Evolutionary conservation across 2,329 filamentous ascomycete genomes (phyloP).

Genomic region (Curvularia spicifera): DNA sequence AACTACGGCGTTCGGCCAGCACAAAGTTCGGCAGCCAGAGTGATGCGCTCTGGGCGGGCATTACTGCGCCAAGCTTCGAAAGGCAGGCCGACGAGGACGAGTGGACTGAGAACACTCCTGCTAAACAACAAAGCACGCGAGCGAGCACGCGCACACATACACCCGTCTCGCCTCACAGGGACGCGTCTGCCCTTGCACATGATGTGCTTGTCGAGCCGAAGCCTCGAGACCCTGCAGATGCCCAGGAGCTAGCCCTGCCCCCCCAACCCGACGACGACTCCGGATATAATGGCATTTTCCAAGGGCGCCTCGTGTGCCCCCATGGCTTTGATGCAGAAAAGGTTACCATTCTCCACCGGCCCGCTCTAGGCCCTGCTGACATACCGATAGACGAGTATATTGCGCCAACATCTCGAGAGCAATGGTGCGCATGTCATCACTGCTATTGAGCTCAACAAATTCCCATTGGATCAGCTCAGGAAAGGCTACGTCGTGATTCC

Average conservation of each 20-base stretch:
- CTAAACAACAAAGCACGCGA: conserved; percentile 30
- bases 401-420: conserved; percentile 41
- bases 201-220: conserved; percentile 20
- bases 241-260: conserved; percentile 8
- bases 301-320: conserved; percentile 51
- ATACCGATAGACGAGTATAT: conserved; percentile 39
- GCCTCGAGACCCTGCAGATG: conserved; percentile 27
- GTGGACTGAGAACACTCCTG: conserved; percentile 41
- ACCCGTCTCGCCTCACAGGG: conserved; percentile 9
- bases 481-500: conserved; percentile 55
- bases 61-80: conserved; percentile 61
- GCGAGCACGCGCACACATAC: conserved; percentile 21
- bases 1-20: conserved; percentile 86
- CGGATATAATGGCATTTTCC: conserved; percentile 51
- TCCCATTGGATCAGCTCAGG: conserved; percentile 37
- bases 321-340: conserved; percentile 55
- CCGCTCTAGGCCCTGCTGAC: conserved; percentile 31
- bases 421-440: conserved; percentile 46
- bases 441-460: conserved; percentile 31
- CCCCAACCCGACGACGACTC: conserved; percentile 48
- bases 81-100: conserved; percentile 37
- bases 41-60: conserved; percentile 88
- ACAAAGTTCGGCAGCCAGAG: conserved; percentile 80
- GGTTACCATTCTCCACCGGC: conserved; percentile 30
- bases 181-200: conserved; percentile 13